Evolutionary conservation across 2,329 filamentous ascomycete genomes (phyloP).

Genomic region (Sclerotinia spermophila): DNA sequence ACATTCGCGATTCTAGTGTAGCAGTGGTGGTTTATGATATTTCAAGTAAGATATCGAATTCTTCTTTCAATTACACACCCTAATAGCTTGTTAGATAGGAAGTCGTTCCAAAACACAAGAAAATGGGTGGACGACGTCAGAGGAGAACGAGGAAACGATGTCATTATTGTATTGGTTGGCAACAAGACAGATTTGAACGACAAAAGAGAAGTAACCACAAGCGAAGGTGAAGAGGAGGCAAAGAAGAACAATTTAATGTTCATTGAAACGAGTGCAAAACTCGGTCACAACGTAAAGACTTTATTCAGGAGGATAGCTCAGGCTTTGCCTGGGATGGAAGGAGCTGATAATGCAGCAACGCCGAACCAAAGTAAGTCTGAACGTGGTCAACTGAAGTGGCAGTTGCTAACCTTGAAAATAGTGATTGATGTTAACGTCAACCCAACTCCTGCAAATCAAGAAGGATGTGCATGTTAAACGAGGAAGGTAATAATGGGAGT

Average conservation of each 20-base stretch:
- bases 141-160: slow-evolving; percentile 94
- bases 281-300: slow-evolving; percentile 96
- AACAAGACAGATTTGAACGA: slow-evolving; percentile 99
- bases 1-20: slow-evolving; percentile 96
- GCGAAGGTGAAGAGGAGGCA: slow-evolving; percentile 95
- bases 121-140: slow-evolving; percentile 99
- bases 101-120: slow-evolving; percentile 96
- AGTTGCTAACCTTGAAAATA: slow-evolving; percentile 38
- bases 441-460: slow-evolving; percentile 64
- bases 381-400: not conserved
- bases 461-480: slow-evolving; percentile 65
- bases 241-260: slow-evolving; percentile 99
- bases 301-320: slow-evolving; percentile 98
- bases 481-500: slow-evolving; percentile 11
- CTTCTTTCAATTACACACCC: not conserved
- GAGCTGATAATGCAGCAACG: slow-evolving; percentile 70
- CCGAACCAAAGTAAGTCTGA: slow-evolving; percentile 68
- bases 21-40: slow-evolving; percentile 99
- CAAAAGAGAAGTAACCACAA: slow-evolving; percentile 94
- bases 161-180: slow-evolving; percentile 96
- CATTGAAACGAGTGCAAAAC: slow-evolving; percentile 96
- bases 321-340: slow-evolving; percentile 96
- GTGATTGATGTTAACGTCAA: slow-evolving; percentile 94
- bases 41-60: slow-evolving; percentile 59
- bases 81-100: slow-evolving; percentile 59